These are phyloP conservation scores for Mycena olivaceomarginata DNA, from an alignment of 768 basidiomycete genomes.

Conservation along the genomic window DNA sequence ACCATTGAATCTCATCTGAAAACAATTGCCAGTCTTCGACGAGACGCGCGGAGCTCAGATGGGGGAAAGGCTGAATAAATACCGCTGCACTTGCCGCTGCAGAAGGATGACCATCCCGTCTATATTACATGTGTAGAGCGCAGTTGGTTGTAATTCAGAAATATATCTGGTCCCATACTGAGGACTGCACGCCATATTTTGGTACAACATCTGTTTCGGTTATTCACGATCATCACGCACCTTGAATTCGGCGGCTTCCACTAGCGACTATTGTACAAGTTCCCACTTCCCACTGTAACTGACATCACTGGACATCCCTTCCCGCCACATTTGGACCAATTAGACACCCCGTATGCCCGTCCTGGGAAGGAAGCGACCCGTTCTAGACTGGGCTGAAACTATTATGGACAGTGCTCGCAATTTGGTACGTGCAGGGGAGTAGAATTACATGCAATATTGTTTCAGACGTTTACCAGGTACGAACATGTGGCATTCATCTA, in stretches of 20 bases:
- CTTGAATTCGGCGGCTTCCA: background rate
- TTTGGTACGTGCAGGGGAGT: slow-evolving; percentile 73
- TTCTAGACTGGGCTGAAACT: slow-evolving; percentile 70
- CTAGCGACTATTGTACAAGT: too few species aligned
- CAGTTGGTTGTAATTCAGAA: slow-evolving; percentile 3
- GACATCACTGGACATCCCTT: too few species aligned
- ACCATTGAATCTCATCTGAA: slow-evolving; percentile 58
- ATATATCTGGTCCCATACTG: too few species aligned
- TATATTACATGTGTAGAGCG: slow-evolving; percentile 4
- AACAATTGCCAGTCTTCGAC: too few species aligned
- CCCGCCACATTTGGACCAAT: background rate
- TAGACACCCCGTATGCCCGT: background rate
- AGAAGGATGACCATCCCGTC: background rate
- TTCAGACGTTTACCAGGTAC: slow-evolving; percentile 65
- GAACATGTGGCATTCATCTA: slow-evolving; percentile 77
- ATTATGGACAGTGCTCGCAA: slow-evolving; percentile 76
- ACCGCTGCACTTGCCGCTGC: background rate
- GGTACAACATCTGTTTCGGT: background rate
- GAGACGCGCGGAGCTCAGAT: background rate
- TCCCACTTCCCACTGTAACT: too few species aligned
- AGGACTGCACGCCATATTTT: background rate
- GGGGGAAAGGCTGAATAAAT: background rate
- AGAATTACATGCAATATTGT: slow-evolving; percentile 44
- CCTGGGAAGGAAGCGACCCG: slow-evolving; percentile 46
- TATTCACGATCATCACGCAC: background rate